Base-by-base conservation (phyloP, 331 rosid species). In the Spiraea crenata region DNA sequence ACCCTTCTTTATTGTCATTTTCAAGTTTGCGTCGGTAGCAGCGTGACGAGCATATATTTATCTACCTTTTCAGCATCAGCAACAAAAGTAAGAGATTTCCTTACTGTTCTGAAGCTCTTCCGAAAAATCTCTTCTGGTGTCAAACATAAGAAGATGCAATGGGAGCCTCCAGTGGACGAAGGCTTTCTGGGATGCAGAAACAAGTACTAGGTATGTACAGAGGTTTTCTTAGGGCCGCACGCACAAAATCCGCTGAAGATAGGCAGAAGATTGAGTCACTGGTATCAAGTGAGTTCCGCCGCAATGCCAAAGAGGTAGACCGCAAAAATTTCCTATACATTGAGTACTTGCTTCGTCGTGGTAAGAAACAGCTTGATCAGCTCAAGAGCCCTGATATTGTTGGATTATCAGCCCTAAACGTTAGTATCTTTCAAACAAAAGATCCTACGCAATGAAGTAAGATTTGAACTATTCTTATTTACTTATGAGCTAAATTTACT, bases 141-240 rank as follows among this genome's bases (percentile, higher is more conserved):
- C 51, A 46, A 55, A 49, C 38, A 69, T 38, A 11, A 65, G 39
- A 55, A 39, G 74, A 38, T 48, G 66, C 80, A 38, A 92, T 88
- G 98, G 93, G 80, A 49, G 73, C 68, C 65, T 70, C 80, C 1
- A 25, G 63, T n/a, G 86, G 74, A 15, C 82, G 76, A 37, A 90
- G 82, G 74, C 91, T 92, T 42, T 93, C 97, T 9, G 97, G 97
- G 47, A 78, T 93, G 90, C 98, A 93, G 71, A 93, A 77, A 58
- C 97, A 93, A 81, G 97, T 93, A 4, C 93, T 93, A 11, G 73
- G 91, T 49, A 69, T 90, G 35, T 93, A 89, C 83, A 83, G 96
- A 80, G 88, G 85, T 16, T 93, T 93, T 86, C 77, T 93, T 10
- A 87, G 96, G 51, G 86, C 86, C 3, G 89, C 98, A 1, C 96